phyloP scores from a whole-genome alignment of 2,329 filamentous ascomycete genomes.

The Penicillium polonicum region DNA sequence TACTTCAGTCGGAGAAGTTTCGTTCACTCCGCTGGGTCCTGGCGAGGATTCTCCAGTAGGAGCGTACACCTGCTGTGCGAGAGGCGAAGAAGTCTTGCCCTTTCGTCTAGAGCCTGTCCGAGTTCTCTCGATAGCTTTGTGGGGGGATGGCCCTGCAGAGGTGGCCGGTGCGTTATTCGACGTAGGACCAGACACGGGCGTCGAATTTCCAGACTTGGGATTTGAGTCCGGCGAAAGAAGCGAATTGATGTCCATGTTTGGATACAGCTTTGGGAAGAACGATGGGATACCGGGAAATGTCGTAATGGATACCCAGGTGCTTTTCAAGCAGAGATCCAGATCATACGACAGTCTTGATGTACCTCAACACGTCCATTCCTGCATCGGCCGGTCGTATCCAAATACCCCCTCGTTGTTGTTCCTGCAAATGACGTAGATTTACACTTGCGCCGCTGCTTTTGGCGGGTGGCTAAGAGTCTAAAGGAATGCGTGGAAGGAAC shows the following conservation, averaged over 20 bases:
- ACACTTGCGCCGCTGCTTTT: constrained; percentile 9
- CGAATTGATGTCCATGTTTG: constrained; percentile 48
- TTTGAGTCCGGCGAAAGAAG: constrained; percentile 48
- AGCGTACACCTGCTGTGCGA: constrained; percentile 44
- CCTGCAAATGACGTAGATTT: constrained; percentile 7
- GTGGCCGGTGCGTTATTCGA: constrained; percentile 29
- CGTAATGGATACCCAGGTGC: constrained; percentile 20
- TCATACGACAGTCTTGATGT: constrained; percentile 31
- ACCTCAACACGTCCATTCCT: constrained; percentile 41
- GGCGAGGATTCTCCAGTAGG: constrained; percentile 42
- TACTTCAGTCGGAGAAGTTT: constrained; percentile 37
- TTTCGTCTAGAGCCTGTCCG: constrained; percentile 35
- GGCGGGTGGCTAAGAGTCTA: neutral
- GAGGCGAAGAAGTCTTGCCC: constrained; percentile 42
- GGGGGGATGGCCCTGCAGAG: constrained; percentile 32
- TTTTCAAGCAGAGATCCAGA: constrained; percentile 24
- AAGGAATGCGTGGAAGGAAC: constrained; percentile 4
- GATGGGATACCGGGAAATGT: constrained; percentile 6
- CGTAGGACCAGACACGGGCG: constrained; percentile 28
- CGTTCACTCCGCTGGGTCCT: constrained; percentile 29
- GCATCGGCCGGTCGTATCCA: constrained; percentile 27
- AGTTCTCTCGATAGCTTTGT: constrained; percentile 39
- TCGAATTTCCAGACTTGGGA: constrained; percentile 38
- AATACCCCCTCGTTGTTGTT: constrained; percentile 18
- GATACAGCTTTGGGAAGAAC: constrained; percentile 1